Percentiles rank a stretch among this genome's conserved stretches.
phyloP scores from a whole-genome alignment of 768 basidiomycete species.

The Rhizopogon roseolus region DNA sequence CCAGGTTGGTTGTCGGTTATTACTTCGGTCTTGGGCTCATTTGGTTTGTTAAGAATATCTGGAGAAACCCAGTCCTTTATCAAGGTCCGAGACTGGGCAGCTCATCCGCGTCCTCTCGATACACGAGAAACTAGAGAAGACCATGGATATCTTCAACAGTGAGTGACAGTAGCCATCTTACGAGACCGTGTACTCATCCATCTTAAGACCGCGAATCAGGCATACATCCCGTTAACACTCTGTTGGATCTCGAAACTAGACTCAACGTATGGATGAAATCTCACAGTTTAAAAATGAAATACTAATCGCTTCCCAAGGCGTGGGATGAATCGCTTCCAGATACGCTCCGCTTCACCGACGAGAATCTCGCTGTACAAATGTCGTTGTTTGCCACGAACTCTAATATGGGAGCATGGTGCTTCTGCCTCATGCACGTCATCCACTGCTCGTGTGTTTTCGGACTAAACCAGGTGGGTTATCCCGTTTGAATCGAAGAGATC shows the following conservation, averaged over 20 bases:
- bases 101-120: constrained; percentile 66
- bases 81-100: constrained; percentile 69
- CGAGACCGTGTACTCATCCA: constrained; percentile 20
- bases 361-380: constrained; percentile 62
- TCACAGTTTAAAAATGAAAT: constrained; percentile 1
- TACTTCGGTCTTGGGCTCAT: background rate
- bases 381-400: constrained; percentile 78
- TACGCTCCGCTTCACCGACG: constrained; percentile 65
- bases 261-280: constrained; percentile 25
- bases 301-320: constrained; percentile 32
- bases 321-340: constrained; percentile 70
- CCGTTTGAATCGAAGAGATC: background rate
- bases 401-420: constrained; percentile 79
- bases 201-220: constrained; percentile 21
- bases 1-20: constrained; percentile 19
- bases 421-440: constrained; percentile 67
- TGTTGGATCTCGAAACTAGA: constrained; percentile 41
- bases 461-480: constrained; percentile 51
- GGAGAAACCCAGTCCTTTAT: constrained; percentile 49
- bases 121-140: constrained; percentile 55
- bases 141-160: constrained; percentile 50
- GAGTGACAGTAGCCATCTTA: constrained; percentile 7
- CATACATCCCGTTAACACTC: constrained; percentile 25
- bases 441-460: constrained; percentile 67
- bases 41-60: constrained; percentile 53